Base-by-base conservation (phyloP, 2,329 filamentous ascomycete species). In the Pseudogymnoascus sp. region DNA sequence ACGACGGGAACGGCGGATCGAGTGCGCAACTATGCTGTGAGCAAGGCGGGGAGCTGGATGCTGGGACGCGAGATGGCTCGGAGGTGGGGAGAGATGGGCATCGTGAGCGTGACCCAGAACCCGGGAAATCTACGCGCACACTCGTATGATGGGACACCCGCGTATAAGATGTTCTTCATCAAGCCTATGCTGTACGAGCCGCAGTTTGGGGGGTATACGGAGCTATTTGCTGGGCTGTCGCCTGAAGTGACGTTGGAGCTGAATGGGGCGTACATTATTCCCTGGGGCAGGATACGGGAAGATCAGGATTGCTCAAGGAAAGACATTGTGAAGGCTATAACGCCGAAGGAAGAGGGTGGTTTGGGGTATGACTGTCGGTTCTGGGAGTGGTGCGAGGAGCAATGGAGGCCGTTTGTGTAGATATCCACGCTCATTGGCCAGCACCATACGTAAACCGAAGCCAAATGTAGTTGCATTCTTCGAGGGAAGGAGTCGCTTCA, bases 231-330 rank as follows among this genome's bases (percentile, higher is more conserved):
- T 59, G 66, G 65, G 4, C 18, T 69, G 9, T 40, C 49, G 7
- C 56, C 42, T n/a, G 46, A 62, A 63, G 43, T 66, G 16, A 67
- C 40, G 25, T 23, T 46, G 23, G 65, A 66, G 12, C 65, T 67
- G 64, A 59, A 65, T 14, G 67, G 69, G 8, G 63, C 53, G 16
- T 68, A 62, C 67, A 66, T 61, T 3, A 60, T 69, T n/a, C 69
- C 69, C 5, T 71, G 69, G 69, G 66, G 69, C 4, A 72, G 75
- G 40, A 43, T 43, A 23, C 40, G 18, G 2, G 40, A 23, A 9
- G 80, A 76, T 76, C 80, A 82, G 63, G 62, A 64, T 5, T 34
- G 31, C 21, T 64, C 67, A 12, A 65, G 63, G 14, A 61, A 66
- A 12, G 65, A 69, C 64, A 36, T 69, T 8, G n/a, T 68, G 4